phyloP scores from a whole-genome alignment of 192 early-diverging fungal genomes.

The Hyaloraphidium curvatum region DNA sequence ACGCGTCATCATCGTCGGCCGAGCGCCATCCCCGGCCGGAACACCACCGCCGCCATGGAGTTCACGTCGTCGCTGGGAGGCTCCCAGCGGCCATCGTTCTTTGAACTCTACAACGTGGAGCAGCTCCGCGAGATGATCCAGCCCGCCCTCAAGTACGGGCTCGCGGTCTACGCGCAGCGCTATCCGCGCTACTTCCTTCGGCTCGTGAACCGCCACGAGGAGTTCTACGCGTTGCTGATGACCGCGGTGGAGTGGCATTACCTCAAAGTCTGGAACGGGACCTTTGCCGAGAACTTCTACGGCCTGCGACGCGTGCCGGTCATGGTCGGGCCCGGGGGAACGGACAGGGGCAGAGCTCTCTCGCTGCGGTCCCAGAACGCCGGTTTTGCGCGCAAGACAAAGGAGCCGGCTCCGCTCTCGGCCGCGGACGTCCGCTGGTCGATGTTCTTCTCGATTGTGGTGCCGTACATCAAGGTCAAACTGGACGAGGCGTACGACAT shows the following conservation, averaged over 20 bases:
- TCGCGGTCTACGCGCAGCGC: slow-evolving; percentile 73
- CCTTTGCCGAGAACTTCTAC: slow-evolving; percentile 88
- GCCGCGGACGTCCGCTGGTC: too few species aligned
- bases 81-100: slow-evolving; percentile 65
- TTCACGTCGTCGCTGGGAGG: too few species aligned
- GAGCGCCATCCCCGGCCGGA: too few species aligned
- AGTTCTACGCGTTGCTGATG: slow-evolving; percentile 61
- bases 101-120: slow-evolving; percentile 75
- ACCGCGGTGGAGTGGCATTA: slow-evolving; percentile 65
- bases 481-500: slow-evolving; percentile 54
- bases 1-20: too few species aligned
- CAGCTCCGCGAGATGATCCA: slow-evolving; percentile 63
- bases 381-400: slow-evolving; percentile 34
- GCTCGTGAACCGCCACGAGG: slow-evolving; percentile 61
- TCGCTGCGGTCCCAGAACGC: slow-evolving; percentile 35
- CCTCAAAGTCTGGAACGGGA: slow-evolving; percentile 44
- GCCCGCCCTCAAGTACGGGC: slow-evolving; percentile 65
- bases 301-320: slow-evolving; percentile 51
- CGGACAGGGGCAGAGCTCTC: slow-evolving; percentile 20
- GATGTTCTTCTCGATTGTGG: slow-evolving; percentile 22
- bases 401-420: too few species aligned
- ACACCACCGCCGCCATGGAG: too few species aligned
- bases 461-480: slow-evolving; percentile 58
- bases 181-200: slow-evolving; percentile 58
- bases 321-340: slow-evolving; percentile 16